Percentiles rank a stretch among this genome's conserved stretches.
Conservation (phyloP, 495 filamentous ascomycete species). For the Aspergillus leporis region DNA sequence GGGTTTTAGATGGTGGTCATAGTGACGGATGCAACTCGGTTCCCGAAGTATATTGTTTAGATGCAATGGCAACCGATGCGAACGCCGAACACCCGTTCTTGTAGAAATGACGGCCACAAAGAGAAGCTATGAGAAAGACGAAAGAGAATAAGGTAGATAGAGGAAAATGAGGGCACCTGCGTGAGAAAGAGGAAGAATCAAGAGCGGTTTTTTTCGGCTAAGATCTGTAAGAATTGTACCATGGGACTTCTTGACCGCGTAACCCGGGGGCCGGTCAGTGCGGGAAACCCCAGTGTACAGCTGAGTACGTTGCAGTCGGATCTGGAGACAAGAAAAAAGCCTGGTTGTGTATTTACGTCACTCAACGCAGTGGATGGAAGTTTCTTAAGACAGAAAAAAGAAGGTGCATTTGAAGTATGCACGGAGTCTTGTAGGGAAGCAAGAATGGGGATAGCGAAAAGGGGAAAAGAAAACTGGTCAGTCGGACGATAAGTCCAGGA, state of each 20-base stretch:
- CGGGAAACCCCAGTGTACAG: background rate
- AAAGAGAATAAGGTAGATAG: conserved; percentile 18
- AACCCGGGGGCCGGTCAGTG: conserved; percentile 14
- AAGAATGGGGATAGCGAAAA: background rate
- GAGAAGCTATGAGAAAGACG: background rate
- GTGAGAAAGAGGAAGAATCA: conserved; percentile 2
- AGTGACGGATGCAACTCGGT: conserved; percentile 11
- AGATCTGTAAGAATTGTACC: conserved; percentile 23
- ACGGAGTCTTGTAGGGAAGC: background rate
- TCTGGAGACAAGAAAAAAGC: background rate
- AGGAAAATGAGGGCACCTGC: background rate
- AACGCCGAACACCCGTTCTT: conserved; percentile 12
- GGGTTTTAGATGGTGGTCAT: conserved; percentile 19
- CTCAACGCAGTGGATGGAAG: conserved; percentile 5
- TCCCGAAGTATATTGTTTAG: conserved; percentile 9
- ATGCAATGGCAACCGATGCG: conserved; percentile 4
- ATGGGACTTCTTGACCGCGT: conserved; percentile 26
- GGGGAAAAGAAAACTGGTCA: conserved; percentile 1
- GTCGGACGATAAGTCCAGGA: background rate
- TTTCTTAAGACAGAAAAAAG: background rate
- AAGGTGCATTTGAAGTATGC: background rate
- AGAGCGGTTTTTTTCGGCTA: conserved; percentile 15
- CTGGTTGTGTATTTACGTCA: conserved; percentile 10
- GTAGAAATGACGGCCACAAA: background rate
- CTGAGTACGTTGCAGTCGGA: background rate